Conservation (phyloP, 1,139 yeast genomes). For the Pichia sp. region DNA sequence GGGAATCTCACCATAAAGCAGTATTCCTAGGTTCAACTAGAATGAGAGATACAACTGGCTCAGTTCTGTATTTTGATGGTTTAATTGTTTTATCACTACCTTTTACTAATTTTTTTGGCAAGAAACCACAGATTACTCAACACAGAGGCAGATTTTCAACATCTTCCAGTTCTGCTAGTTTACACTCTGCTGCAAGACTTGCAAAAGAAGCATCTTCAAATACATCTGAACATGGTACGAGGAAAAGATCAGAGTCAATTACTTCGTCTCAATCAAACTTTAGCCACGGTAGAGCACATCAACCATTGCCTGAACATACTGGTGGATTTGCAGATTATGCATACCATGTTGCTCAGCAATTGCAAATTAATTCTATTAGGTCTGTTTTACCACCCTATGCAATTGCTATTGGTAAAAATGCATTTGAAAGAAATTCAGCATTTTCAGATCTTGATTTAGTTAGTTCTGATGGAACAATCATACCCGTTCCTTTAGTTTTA, state of each 20-base stretch:
- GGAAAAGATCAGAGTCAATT: slow-evolving; percentile 2
- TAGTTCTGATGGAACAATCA: slow-evolving; percentile 57
- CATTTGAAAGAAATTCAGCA: slow-evolving; percentile 59
- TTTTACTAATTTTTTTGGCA: slow-evolving; percentile 48
- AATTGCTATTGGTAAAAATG: slow-evolving; percentile 67
- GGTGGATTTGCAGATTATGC: slow-evolving; percentile 56
- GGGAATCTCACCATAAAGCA: slow-evolving; percentile 73
- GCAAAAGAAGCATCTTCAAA: not conserved
- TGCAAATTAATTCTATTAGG: slow-evolving; percentile 57
- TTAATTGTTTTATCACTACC: slow-evolving; percentile 60
- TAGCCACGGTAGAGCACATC: not conserved
- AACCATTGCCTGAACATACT: slow-evolving; percentile 2
- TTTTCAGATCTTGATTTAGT: slow-evolving; percentile 67
- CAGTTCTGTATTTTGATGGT: slow-evolving; percentile 52
- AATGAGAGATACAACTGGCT: slow-evolving; percentile 44
- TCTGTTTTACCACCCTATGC: slow-evolving; percentile 73
- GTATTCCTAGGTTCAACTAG: slow-evolving; percentile 46
- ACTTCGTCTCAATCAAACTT: slow-evolving; percentile 4
- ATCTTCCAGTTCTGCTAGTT: not conserved
- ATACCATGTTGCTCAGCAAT: slow-evolving; percentile 68
- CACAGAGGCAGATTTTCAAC: not conserved
- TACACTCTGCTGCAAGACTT: not conserved
- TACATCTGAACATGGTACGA: not conserved
- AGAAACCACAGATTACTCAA: slow-evolving; percentile 7
- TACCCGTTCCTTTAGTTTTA: slow-evolving; percentile 53